Percentiles rank a stretch among this genome's conserved stretches.
Conservation (phyloP, 2,329 filamentous ascomycete species). For the Penicillium corylophilum region DNA sequence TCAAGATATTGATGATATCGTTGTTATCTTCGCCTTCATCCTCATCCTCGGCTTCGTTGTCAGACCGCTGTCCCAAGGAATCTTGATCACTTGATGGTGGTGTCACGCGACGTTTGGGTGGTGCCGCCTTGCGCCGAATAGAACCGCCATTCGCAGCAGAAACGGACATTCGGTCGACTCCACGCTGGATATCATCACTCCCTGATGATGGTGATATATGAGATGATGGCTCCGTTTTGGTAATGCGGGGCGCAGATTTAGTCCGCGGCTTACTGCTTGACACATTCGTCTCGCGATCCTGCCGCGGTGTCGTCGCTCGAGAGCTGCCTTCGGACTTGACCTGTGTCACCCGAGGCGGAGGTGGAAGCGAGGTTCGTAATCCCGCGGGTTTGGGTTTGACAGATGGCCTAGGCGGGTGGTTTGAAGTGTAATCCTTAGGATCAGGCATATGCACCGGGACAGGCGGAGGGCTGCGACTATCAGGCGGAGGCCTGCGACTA, state of each 20-base stretch:
- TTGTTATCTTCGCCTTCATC: slow-evolving; percentile 53
- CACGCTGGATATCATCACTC: slow-evolving; percentile 35
- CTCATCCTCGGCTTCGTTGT: slow-evolving; percentile 46
- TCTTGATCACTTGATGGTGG: slow-evolving; percentile 45
- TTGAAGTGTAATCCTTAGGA: slow-evolving; percentile 21
- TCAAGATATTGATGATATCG: slow-evolving; percentile 65
- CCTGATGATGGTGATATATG: slow-evolving; percentile 29
- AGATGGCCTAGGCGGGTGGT: slow-evolving; percentile 29
- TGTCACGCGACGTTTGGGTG: slow-evolving; percentile 43
- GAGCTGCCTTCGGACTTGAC: slow-evolving; percentile 26
- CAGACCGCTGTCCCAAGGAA: slow-evolving; percentile 48
- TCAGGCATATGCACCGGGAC: slow-evolving; percentile 19
- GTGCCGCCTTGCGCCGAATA: slow-evolving; percentile 29
- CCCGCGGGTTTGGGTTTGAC: slow-evolving; percentile 41
- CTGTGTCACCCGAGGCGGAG: slow-evolving; percentile 15
- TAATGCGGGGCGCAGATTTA: slow-evolving; percentile 21
- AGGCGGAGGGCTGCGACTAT: slow-evolving; percentile 12
- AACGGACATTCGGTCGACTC: slow-evolving; percentile 25
- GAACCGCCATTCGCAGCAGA: slow-evolving; percentile 19
- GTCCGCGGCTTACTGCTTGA: slow-evolving; percentile 17
- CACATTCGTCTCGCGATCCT: slow-evolving; percentile 11
- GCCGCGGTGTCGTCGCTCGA: slow-evolving; percentile 15
- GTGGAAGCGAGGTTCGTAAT: slow-evolving; percentile 26
- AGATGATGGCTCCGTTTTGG: slow-evolving; percentile 5
- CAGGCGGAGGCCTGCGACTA: slow-evolving; percentile 17